Evolutionary conservation across 768 basidiomycete species (phyloP), one percentile per base, ranked within the genome.

Genomic region (Rubroboletus pulcherrimus): DNA sequence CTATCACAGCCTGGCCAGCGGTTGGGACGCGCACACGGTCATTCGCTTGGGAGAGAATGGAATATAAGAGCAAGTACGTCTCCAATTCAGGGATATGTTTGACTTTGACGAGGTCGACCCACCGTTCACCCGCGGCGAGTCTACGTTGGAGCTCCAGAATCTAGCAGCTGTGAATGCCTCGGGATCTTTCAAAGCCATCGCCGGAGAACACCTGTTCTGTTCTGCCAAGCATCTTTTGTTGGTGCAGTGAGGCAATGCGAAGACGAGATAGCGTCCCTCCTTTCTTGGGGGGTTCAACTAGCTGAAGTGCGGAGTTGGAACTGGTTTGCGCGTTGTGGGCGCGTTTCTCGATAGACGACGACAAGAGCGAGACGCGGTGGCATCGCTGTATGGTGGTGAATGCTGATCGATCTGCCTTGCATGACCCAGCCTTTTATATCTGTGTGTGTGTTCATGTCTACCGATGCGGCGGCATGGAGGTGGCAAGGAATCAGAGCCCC

Each of bases 41-140:
- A 21, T 47, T 48, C 45, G 58, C 58, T 43, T 59, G 19, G 7
- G 10, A 17, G 31, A 29, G 31, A 12, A 47, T 11, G 55, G 14
- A 19, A 30, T 31, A 21, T 14, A 6, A 41, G n/a, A 34, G 3
- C 9, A n/a, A 30, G 53, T 49, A 38, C 35, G 56, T 47, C 39
- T 15, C 39, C 9, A 1, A n/a, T 38, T 42, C 46, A 56, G 46
- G 56, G 55, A 12, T 43, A 48, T 31, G 30, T 35, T 29, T 40
- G 4, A 37, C 24, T 30, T 5, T 21, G 50, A 41, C 40, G 47
- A 38, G 53, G 47, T 47, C 12, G 56, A 56, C 54, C 54, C 56
- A 57, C 54, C 41, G 29, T 11, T 9, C 7, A 31, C 17, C 17
- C 5, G 48, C 7, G 33, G 26, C 4, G 26, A 52, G 34, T 53